Evolutionary conservation across 805 yeast genomes (phyloP), one percentile per base, ranked within the genome.

Genomic region (Metschnikowia similis): DNA sequence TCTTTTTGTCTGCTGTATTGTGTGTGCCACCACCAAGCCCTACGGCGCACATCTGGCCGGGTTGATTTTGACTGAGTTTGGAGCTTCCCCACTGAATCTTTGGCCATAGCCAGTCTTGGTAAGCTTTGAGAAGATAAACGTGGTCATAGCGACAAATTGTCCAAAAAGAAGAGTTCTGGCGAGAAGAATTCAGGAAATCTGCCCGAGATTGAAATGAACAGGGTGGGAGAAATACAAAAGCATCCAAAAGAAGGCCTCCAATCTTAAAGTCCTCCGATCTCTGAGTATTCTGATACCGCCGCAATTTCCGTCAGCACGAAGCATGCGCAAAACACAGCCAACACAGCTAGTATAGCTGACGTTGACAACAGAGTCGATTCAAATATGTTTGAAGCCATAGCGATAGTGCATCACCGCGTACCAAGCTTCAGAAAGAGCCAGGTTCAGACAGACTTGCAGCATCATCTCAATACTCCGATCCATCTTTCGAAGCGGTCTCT

Each of bases 41-140:
- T 82, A 74, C 59, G 79, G 77, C 7, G 71, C 76, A 6, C 64
- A 82, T 27, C 67, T 82, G 71, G 84, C 80, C 4, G 84, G 83
- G 1, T 72, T 87, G 53, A 71, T 82, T 2, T 61, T 82, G 14
- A 72, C 74, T 58, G 86, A 84, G 13, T 62, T 82, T 48, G 86
- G 86, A 3, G 77, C 80, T 37, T 73, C 84, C 4, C 85, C 3
- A 74, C 81, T 10, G 87, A 82, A 63, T 77, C 83, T 3, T 66
- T 82, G 47, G 85, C 85, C 1, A 71, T 79, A 2, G 75, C 85
- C 4, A 79, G 84, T 1, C 76, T 82, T 44, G 83, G 85, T 5
- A 87, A 82, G 57, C 78, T 82, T 44, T 81, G 9, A 35, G 38
- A 13, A 16, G 27, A 16, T 11, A 17, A 16, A 16, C 3, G 21